phyloP scores from a whole-genome alignment of 2,329 filamentous ascomycete species.

The Byssoonygena ceratinophila region DNA sequence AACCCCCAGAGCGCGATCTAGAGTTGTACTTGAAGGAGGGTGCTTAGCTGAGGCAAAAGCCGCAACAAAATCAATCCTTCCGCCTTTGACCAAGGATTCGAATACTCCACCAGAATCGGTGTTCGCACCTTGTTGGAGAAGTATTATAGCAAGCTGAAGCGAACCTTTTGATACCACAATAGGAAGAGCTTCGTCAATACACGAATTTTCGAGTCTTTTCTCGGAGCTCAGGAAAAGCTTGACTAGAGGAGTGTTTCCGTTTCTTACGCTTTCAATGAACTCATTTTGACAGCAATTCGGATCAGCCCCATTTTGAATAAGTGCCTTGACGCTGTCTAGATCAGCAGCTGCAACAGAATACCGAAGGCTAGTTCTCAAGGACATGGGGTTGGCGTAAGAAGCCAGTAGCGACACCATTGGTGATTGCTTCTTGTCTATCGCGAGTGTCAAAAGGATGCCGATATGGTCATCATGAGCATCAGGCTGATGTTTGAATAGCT shows the following conservation, averaged over 20 bases:
- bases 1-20: conserved; percentile 44
- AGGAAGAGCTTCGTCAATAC: conserved; percentile 15
- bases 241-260: conserved; percentile 12
- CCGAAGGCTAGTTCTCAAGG: conserved; percentile 12
- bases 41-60: conserved; percentile 46
- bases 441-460: conserved; percentile 11
- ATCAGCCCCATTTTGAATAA: conserved; percentile 17
- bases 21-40: conserved; percentile 40
- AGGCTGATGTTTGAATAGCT: conserved; percentile 14
- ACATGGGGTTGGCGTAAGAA: conserved; percentile 11
- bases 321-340: conserved; percentile 13
- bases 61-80: conserved; percentile 46
- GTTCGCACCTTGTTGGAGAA: conserved; percentile 17
- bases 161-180: conserved; percentile 11
- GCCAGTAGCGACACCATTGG: conserved; percentile 16
- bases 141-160: conserved; percentile 12
- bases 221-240: conserved; percentile 14
- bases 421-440: conserved; percentile 11
- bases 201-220: conserved; percentile 11
- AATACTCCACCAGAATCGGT: conserved; percentile 12
- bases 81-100: conserved; percentile 19
- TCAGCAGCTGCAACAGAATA: conserved; percentile 10
- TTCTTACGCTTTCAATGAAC: conserved; percentile 13
- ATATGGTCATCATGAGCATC: conserved; percentile 7
- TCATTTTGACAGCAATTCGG: conserved; percentile 15